A percentile compares a stretch with the other conserved stretches of the same genome.
phyloP scores from a whole-genome alignment of 768 basidiomycete species.

The Leccinellum albellum region DNA sequence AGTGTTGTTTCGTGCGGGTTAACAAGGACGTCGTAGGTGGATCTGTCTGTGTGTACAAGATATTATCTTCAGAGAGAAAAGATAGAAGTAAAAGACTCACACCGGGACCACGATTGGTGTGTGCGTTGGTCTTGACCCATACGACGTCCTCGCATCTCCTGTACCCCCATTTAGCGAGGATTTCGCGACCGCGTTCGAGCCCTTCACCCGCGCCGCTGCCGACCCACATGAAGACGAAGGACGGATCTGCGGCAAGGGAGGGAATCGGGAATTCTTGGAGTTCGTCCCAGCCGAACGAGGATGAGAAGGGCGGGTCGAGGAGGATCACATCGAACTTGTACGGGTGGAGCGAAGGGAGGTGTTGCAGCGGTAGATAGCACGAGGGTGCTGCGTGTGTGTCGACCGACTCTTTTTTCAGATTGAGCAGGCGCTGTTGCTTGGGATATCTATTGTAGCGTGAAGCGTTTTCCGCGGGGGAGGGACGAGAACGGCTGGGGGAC shows the following conservation, averaged over 20 bases:
- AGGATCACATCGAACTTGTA: constrained; percentile 89
- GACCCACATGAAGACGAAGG: constrained; percentile 95
- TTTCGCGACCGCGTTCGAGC: constrained; percentile 85
- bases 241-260: constrained; percentile 81
- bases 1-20: constrained; percentile 92
- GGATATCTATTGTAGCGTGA: constrained; percentile 64
- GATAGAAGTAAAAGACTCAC: constrained; percentile 36
- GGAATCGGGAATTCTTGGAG: constrained; percentile 81
- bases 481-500: no score
- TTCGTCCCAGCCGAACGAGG: constrained; percentile 81
- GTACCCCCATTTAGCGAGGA: constrained; percentile 93
- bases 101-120: constrained; percentile 68
- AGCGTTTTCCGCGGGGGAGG: background rate
- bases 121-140: constrained; percentile 91
- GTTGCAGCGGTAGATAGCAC: constrained; percentile 61
- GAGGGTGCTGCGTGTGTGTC: constrained; percentile 67
- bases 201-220: constrained; percentile 89
- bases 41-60: constrained; percentile 53
- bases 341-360: constrained; percentile 53
- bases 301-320: constrained; percentile 86
- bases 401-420: constrained; percentile 79
- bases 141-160: constrained; percentile 96
- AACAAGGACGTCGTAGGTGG: constrained; percentile 82
- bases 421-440: constrained; percentile 81
- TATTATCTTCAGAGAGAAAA: background rate